phyloP scores from a whole-genome alignment of 108 stramenopile species.

The Pseudonitzschia pungens region DNA sequence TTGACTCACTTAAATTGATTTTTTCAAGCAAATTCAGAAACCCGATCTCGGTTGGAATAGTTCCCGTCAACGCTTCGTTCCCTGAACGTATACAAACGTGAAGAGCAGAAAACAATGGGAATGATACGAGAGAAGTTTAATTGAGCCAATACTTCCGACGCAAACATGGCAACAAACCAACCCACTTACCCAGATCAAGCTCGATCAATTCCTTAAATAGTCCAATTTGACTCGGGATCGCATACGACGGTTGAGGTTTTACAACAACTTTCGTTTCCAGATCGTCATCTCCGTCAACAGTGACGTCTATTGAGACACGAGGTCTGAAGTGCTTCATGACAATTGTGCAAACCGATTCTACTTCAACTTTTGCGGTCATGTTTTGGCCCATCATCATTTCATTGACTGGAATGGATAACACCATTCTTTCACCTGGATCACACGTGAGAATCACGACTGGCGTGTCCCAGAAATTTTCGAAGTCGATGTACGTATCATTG shows the following conservation, averaged over 20 bases:
- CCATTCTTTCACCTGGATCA: not conserved
- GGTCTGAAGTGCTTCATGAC: not conserved
- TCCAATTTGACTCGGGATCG: not conserved
- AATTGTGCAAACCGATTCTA: not conserved
- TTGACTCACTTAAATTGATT: too few species aligned
- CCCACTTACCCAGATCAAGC: not conserved
- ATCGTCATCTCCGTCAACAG: not conserved
- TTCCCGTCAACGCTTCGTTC: too few species aligned
- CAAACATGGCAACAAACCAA: not conserved
- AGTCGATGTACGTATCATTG: not conserved
- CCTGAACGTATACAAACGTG: too few species aligned
- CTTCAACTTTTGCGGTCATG: not conserved
- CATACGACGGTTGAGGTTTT: not conserved
- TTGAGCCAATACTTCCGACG: not conserved
- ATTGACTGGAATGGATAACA: not conserved
- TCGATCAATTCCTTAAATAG: not conserved
- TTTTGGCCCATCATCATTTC: not conserved
- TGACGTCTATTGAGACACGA: not conserved
- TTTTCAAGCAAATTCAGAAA: too few species aligned
- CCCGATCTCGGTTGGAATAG: too few species aligned
- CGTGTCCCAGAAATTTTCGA: not conserved
- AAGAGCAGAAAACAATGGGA: not conserved
- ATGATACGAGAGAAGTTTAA: not conserved
- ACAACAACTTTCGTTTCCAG: not conserved
- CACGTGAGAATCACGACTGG: not conserved